A percentile compares a stretch with the other conserved stretches of the same genome.
Conservation (phyloP, 306 rosid genomes). For the Medicago truncatula region MtrunA17r5.0-ANR NC_053046.1:8923501-8924000, state of each 20-base stretch:
- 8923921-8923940: no score
- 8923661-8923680: slow-evolving; percentile 60
- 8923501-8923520: slow-evolving; percentile 55
- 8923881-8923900: no score
- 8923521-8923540: slow-evolving; percentile 42
- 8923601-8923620: slow-evolving; percentile 26
- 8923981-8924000: no score
- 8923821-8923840: not conserved
- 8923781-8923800: slow-evolving; percentile 50
- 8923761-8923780: slow-evolving; percentile 75
- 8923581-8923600: slow-evolving; percentile 19
- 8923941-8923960: no score
- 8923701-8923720: slow-evolving; percentile 87
- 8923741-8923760: slow-evolving; percentile 85
- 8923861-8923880: not conserved
- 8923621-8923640: slow-evolving; percentile 47
- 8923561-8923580: slow-evolving; percentile 34
- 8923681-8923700: slow-evolving; percentile 45
- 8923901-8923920: slow-evolving; percentile 12
- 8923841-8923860: not conserved
- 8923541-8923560: slow-evolving; percentile 41
- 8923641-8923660: slow-evolving; percentile 69
- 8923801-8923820: not conserved
- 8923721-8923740: slow-evolving; percentile 90
- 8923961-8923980: no score